Conservation (phyloP, 2,329 filamentous ascomycete genomes). For the Fusarium penzigii region DNA sequence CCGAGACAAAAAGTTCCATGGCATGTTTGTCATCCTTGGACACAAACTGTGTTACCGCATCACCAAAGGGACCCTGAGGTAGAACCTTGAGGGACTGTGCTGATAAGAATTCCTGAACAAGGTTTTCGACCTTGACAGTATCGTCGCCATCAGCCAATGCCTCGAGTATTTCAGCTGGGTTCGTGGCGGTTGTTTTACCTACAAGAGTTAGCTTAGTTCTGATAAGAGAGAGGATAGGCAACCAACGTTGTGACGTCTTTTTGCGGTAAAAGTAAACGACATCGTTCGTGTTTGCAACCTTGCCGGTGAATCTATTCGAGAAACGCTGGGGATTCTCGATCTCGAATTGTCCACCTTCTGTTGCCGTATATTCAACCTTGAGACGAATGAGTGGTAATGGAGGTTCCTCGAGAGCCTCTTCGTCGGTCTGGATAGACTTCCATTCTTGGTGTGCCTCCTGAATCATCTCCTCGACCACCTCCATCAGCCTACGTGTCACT, state of each 20-base stretch:
- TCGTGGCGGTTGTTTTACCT: constrained; percentile 42
- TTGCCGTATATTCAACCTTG: constrained; percentile 85
- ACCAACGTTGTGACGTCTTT: constrained; percentile 60
- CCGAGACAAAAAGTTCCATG: constrained; percentile 78
- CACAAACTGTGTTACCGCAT: constrained; percentile 90
- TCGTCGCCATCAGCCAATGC: constrained; percentile 55
- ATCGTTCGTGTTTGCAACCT: constrained; percentile 91
- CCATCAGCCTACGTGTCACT: constrained; percentile 74
- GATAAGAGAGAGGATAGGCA: fast-evolving
- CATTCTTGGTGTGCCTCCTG: constrained; percentile 80
- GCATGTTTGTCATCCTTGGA: constrained; percentile 94
- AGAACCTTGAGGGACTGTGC: constrained; percentile 90
- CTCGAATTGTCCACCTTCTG: constrained; percentile 83
- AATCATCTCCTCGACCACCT: constrained; percentile 83
- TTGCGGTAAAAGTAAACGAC: constrained; percentile 92
- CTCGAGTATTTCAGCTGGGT: constrained; percentile 65
- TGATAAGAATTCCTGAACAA: constrained; percentile 84
- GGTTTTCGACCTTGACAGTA: constrained; percentile 80
- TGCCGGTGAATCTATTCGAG: constrained; percentile 87
- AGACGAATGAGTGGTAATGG: constrained; percentile 85
- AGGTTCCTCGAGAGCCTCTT: constrained; percentile 57
- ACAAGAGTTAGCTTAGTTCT: constrained; percentile 4
- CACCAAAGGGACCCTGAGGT: constrained; percentile 88
- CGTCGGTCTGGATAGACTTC: constrained; percentile 72
- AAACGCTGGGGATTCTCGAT: constrained; percentile 95